Evolutionary conservation across 192 early-diverging fungal genomes (phyloP), one percentile per base, ranked within the genome.

Genomic region (Backusella tarrabulga): DNA sequence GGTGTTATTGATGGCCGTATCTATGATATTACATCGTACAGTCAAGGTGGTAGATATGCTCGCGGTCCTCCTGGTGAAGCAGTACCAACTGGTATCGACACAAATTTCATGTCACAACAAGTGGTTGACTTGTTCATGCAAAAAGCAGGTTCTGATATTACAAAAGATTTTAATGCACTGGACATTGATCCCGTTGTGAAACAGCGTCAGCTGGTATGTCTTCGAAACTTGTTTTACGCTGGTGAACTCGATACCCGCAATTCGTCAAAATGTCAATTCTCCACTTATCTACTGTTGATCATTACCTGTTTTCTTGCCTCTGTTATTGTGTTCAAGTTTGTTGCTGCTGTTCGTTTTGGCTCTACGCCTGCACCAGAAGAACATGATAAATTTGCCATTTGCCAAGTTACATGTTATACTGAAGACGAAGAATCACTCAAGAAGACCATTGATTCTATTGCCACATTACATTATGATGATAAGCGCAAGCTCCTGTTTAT

Each of bases 321-420:
- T 32, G 87, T 94, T 6, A 96, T 99, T 36, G 68, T 86, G 11
- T 87, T 93, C 75, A 93, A 94, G 83, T 95, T 95, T 82, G 82
- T 93, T 77, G 89, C 93, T n/a, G 92, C 93, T 41, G 79, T 94
- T 75, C 92, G 93, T 77, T 91, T 97, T 32, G 88, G 91, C 7
- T 79, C 85, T 44, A 85, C 83, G 34, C 90, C 90, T 81, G 85
- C 84, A 7, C 92, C 93, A 32, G 96, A 97, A 78, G 93, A 96
- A 83, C 93, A 94, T 74, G 96, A 99, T 87, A 97, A 96, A 85
- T 97, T 98, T 89, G 94, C 97, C 40, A 97, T 99, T 80, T 93
- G 92, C 76, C 93, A 96, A 81, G 95, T 99, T 50, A 96, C 97
- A 41, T 98, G 97, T 84, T 98, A 98, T 80, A 97, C 97, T 3